Base-by-base conservation (phyloP, 352 stramenopile genomes). In the Aphanomyces invadans region DNA sequence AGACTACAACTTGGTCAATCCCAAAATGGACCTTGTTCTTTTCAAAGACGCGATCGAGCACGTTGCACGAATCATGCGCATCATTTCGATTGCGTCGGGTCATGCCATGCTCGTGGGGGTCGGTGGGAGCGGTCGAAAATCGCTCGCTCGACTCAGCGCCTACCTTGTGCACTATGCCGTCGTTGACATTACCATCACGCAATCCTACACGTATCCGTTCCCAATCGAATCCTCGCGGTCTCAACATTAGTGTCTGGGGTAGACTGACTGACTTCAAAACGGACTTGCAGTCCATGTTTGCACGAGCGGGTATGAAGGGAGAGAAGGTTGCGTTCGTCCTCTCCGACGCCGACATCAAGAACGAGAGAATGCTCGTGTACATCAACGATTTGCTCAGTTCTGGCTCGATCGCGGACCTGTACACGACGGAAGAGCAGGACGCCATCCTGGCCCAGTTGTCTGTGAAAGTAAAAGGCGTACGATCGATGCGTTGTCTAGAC, bases 31-130 rank as follows among this genome's bases (percentile, higher is more conserved):
- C 32, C 71, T 98, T 21, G 93, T 98, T 45, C 77, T 98, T 3
- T 98, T 98, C 74, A 89, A 98, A 46, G 92, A 98, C 64, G 95
- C 93, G 12, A 87, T 98, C 25, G 92, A 97, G 62, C 95, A 98
- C 73, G 81, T 98, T 33, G 80, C 88, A 26, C 78, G 95, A 1
- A 97, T 98, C 55, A 82, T 95, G 11, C 87, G 95, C n/a, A 97
- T 98, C 54, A 83, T 98, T 62, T 88, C 92, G 38, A 97, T 96
- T 68, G 87, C 91, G 17, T 90, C 86, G 17, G 95, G 95, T 11
- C 93, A 98, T 71, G 95, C 93, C 7, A 70, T 98, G 65, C 81
- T 98, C 5, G 90, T 98, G 0, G 95, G 95, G 26, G 91, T 98
- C 2, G 95, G 95, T 12, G 94, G 95, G 21, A 96, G 78, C 42